Conservation (phyloP, 1,139 yeast genomes). For the Geotrichum bryndzae region DNA sequence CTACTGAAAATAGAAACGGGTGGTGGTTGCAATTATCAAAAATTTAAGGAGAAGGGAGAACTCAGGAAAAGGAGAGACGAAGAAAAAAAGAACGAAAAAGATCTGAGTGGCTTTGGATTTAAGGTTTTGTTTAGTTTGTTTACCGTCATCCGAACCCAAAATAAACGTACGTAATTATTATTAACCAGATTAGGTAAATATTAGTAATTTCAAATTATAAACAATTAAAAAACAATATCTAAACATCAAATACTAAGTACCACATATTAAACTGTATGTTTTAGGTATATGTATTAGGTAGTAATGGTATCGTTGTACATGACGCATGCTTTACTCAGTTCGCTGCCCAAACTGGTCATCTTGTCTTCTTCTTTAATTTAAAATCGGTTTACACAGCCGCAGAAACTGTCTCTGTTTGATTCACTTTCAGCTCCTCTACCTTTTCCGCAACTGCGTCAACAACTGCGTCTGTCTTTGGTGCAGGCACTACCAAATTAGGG, state of each 20-base stretch:
- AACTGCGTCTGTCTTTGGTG: background rate
- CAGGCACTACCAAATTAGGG: conserved; percentile 11
- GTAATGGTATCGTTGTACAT: too few relatives aligned
- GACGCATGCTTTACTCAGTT: background rate
- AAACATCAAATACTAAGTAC: background rate
- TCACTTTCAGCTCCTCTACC: conserved; percentile 6
- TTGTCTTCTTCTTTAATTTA: background rate
- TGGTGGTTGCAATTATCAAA: background rate
- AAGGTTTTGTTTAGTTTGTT: background rate
- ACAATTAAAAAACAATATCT: background rate
- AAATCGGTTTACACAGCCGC: background rate
- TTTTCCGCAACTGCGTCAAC: conserved; percentile 5
- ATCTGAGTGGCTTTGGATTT: conserved; percentile 1
- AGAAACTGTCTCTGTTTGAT: background rate
- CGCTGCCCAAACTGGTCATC: too few relatives aligned
- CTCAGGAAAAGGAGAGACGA: background rate
- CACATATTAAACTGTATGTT: background rate
- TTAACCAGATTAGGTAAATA: background rate
- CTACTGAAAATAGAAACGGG: background rate
- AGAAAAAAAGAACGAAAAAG: background rate
- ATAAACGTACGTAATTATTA: background rate
- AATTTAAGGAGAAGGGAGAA: background rate
- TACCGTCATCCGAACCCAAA: background rate
- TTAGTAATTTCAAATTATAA: background rate
- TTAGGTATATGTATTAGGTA: background rate